These are phyloP conservation scores for Lepiota venenata DNA, from an alignment of 768 basidiomycete genomes.

Conservation along the genomic window DNA sequence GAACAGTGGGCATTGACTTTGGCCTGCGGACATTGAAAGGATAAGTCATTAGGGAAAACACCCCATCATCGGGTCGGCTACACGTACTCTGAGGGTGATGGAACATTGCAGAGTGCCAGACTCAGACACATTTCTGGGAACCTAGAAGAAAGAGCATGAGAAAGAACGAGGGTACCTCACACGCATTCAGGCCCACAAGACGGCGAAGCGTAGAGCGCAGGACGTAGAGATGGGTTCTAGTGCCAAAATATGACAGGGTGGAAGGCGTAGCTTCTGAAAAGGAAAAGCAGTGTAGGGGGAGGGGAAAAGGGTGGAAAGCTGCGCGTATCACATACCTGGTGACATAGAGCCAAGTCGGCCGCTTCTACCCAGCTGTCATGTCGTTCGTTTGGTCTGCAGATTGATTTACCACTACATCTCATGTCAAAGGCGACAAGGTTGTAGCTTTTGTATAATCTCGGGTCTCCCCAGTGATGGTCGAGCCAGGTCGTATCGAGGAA, in stretches of 20 bases:
- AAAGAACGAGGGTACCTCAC: not conserved
- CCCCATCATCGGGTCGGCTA: not conserved
- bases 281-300: not conserved
- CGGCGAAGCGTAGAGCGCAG: constrained; percentile 59
- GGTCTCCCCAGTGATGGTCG: constrained; percentile 62
- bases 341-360: constrained; percentile 68
- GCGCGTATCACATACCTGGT: constrained; percentile 42
- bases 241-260: constrained; percentile 70
- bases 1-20: constrained; percentile 50
- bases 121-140: constrained; percentile 73
- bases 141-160: constrained; percentile 29
- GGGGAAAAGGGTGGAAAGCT: too few species aligned
- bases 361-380: constrained; percentile 80
- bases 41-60: not conserved
- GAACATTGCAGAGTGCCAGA: constrained; percentile 65
- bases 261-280: constrained; percentile 54
- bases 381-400: constrained; percentile 45
- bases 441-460: constrained; percentile 50
- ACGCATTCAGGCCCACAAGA: constrained; percentile 45
- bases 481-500: constrained; percentile 72
- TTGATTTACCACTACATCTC: constrained; percentile 58
- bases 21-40: constrained; percentile 1
- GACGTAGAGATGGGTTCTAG: constrained; percentile 57
- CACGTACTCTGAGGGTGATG: constrained; percentile 63
- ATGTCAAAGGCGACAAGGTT: constrained; percentile 79